Conservation (phyloP, 257 asterid genomes). For the Cinchona pubescens region DNA sequence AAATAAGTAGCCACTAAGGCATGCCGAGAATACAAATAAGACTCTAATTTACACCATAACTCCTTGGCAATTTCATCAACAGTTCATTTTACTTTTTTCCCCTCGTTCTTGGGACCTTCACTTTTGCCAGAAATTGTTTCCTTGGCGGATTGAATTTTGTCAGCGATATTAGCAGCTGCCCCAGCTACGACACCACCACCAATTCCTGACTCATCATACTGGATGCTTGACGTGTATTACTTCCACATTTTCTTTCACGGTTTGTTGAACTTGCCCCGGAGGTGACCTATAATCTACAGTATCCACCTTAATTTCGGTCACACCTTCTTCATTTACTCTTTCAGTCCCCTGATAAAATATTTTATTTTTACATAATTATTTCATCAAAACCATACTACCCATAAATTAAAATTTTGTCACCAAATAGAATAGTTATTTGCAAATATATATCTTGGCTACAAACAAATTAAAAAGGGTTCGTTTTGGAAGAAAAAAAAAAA, state of each 20-base stretch:
- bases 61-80: not conserved
- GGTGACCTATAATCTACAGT: slow-evolving; percentile 38
- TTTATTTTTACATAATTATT: too few species aligned
- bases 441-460: too few species aligned
- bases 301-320: slow-evolving; percentile 35
- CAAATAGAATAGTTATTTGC: too few species aligned
- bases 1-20: too few species aligned
- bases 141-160: slow-evolving; percentile 30
- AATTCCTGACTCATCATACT: slow-evolving; percentile 19
- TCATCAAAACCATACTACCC: too few species aligned
- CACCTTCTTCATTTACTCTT: slow-evolving; percentile 30
- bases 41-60: too few species aligned
- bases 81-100: slow-evolving; percentile 7
- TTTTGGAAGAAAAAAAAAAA: too few species aligned
- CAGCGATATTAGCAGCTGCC: slow-evolving; percentile 26
- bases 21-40: too few species aligned
- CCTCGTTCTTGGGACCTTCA: not conserved
- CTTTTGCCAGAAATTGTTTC: slow-evolving; percentile 8
- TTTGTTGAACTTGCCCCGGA: slow-evolving; percentile 32
- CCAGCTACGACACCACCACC: slow-evolving; percentile 13
- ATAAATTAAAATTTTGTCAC: too few species aligned
- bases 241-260: slow-evolving; percentile 34
- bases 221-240: slow-evolving; percentile 31
- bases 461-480: too few species aligned
- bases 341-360: slow-evolving; percentile 27